phyloP scores from a whole-genome alignment of 2,329 filamentous ascomycete species.

The Monosporascus sp. region DNA sequence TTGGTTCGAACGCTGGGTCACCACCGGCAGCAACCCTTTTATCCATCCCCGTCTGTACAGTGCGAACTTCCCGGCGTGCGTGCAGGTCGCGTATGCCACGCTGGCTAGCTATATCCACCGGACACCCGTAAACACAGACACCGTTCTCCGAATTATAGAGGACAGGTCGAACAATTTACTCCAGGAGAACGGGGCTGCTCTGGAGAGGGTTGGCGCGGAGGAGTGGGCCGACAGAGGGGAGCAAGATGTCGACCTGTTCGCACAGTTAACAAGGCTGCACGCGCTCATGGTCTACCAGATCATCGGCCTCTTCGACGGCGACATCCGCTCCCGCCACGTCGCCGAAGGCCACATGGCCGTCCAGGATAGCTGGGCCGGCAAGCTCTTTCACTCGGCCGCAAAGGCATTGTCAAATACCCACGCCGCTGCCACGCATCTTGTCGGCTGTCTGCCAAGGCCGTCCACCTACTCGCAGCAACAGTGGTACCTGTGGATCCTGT shows the following conservation, averaged over 20 bases:
- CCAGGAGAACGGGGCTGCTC: neutral
- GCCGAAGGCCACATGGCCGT: constrained; percentile 18
- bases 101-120: constrained; percentile 14
- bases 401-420: too few species aligned
- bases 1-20: constrained; percentile 24
- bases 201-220: neutral
- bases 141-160: constrained; percentile 3
- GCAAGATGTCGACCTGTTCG: neutral
- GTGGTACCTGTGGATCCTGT: constrained; percentile 25
- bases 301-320: constrained; percentile 22
- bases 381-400: too few species aligned
- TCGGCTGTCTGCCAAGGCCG: neutral
- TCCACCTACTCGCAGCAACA: neutral
- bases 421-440: too few species aligned
- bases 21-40: constrained; percentile 23
- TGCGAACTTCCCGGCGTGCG: constrained; percentile 16
- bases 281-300: constrained; percentile 21
- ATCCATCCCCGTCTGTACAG: constrained; percentile 26
- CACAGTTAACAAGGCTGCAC: constrained; percentile 14
- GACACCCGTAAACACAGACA: constrained; percentile 7
- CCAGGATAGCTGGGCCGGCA: constrained; percentile 17
- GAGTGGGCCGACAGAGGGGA: too few species aligned
- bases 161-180: too few species aligned
- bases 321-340: constrained; percentile 15
- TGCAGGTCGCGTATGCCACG: constrained; percentile 25